Conservation (phyloP, 495 filamentous ascomycete species). For the Penicillium malachiteum region DNA sequence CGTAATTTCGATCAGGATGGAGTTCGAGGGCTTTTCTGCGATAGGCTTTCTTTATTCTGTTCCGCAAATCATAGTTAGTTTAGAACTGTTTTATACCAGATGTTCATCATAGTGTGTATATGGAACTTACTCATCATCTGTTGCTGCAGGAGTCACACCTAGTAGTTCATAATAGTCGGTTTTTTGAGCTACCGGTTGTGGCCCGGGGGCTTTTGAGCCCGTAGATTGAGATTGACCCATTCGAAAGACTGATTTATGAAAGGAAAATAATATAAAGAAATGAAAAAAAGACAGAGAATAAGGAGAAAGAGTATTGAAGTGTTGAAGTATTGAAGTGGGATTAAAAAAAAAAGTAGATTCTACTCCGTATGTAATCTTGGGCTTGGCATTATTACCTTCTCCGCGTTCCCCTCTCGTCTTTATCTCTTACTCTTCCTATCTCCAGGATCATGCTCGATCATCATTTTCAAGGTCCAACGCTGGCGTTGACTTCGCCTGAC, state of each 20-base stretch:
- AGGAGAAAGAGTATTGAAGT: neutral
- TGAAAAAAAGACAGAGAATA: neutral
- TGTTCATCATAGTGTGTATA: neutral
- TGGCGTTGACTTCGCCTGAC: conserved; percentile 11
- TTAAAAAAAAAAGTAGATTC: neutral
- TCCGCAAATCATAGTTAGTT: neutral
- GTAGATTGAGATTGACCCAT: conserved; percentile 87
- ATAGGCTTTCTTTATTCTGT: conserved; percentile 91
- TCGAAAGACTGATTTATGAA: too few species aligned
- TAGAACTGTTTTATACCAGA: neutral
- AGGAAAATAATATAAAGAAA: neutral
- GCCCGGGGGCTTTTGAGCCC: conserved; percentile 29
- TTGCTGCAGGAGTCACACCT: conserved; percentile 65
- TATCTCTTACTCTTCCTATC: neutral
- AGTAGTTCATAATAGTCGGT: conserved; percentile 93
- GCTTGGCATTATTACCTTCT: neutral
- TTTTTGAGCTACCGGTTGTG: conserved; percentile 46
- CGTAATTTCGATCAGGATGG: conserved; percentile 93
- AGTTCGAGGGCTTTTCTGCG: conserved; percentile 85
- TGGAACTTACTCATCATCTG: conserved; percentile 74
- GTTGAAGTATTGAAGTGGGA: neutral
- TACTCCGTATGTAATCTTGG: neutral
- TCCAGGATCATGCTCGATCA: conserved; percentile 3
- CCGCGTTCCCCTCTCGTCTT: neutral
- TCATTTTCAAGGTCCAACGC: conserved; percentile 5